Evolutionary conservation across 805 yeast species (phyloP).

Genomic region (Starmerella stellata): DNA sequence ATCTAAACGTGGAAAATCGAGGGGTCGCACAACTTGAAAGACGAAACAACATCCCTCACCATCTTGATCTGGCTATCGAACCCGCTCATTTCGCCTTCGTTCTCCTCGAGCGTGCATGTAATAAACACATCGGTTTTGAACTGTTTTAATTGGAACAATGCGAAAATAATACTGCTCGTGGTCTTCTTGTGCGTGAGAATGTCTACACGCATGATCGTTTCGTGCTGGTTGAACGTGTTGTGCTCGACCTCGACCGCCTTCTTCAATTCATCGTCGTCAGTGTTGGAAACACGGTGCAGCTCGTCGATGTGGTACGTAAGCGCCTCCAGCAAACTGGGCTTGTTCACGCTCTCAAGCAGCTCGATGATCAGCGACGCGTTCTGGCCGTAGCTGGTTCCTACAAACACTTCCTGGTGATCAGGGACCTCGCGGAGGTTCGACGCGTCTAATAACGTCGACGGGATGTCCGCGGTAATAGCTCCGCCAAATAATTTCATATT

Average conservation of each 20-base stretch:
- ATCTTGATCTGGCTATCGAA: slow-evolving; percentile 6
- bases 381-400: slow-evolving; percentile 26
- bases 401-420: slow-evolving; percentile 83
- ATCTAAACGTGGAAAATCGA: background rate
- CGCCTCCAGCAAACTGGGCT: slow-evolving; percentile 10
- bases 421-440: slow-evolving; percentile 68
- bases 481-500: slow-evolving; percentile 53
- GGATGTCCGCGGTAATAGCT: slow-evolving; percentile 44
- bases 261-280: slow-evolving; percentile 2
- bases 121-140: slow-evolving; percentile 16
- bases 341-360: slow-evolving; percentile 25
- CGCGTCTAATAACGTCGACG: slow-evolving; percentile 52
- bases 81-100: background rate
- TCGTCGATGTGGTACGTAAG: slow-evolving; percentile 15
- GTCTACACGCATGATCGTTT: slow-evolving; percentile 12
- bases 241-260: slow-evolving; percentile 6
- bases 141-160: slow-evolving; percentile 13
- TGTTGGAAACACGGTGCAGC: slow-evolving; percentile 14
- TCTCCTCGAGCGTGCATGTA: slow-evolving; percentile 7
- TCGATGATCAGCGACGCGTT: slow-evolving; percentile 27
- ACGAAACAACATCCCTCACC: slow-evolving; percentile 4
- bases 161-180: slow-evolving; percentile 9
- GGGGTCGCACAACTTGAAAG: slow-evolving; percentile 13
- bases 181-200: slow-evolving; percentile 3
- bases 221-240: slow-evolving; percentile 6